Evolutionary conservation across 371 early-diverging fungal species (phyloP).

Genomic region (Haplosporangium sp.): DNA sequence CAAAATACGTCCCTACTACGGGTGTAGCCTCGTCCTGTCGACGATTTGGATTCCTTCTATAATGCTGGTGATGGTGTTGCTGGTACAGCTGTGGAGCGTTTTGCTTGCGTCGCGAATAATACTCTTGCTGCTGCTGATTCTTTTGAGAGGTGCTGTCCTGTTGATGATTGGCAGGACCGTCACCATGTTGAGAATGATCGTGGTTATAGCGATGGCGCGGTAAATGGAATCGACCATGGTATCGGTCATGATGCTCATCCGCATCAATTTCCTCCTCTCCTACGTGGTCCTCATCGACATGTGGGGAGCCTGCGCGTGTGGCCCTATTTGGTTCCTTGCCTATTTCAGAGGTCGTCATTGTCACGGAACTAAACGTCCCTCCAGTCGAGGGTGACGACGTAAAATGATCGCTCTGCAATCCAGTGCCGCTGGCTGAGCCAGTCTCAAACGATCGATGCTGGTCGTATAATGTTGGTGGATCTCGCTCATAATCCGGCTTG

Average conservation of each 20-base stretch:
- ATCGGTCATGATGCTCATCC: neutral
- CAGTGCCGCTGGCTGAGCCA: neutral
- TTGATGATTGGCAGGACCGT: neutral
- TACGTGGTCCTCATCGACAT: conserved; percentile 1
- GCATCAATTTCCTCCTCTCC: neutral
- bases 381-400: neutral
- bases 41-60: conserved; percentile 23
- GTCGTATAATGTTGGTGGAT: conserved; percentile 39
- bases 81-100: conserved; percentile 17
- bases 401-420: conserved; percentile 3
- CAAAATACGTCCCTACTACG: conserved; percentile 52
- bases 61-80: conserved; percentile 40
- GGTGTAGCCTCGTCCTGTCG: conserved; percentile 31
- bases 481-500: conserved; percentile 43
- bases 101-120: neutral
- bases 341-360: conserved; percentile 5
- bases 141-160: conserved; percentile 13
- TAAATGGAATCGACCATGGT: conserved; percentile 20
- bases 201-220: conserved; percentile 15
- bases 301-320: conserved; percentile 1
- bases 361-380: conserved; percentile 30
- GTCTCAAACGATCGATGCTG: conserved; percentile 8
- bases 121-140: conserved; percentile 3
- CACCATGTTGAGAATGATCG: conserved; percentile 3
- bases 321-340: conserved; percentile 11